These are phyloP conservation scores for Pyricularia pennisetigena DNA, from an alignment of 2,329 filamentous ascomycete species.

Conservation along the genomic window DNA sequence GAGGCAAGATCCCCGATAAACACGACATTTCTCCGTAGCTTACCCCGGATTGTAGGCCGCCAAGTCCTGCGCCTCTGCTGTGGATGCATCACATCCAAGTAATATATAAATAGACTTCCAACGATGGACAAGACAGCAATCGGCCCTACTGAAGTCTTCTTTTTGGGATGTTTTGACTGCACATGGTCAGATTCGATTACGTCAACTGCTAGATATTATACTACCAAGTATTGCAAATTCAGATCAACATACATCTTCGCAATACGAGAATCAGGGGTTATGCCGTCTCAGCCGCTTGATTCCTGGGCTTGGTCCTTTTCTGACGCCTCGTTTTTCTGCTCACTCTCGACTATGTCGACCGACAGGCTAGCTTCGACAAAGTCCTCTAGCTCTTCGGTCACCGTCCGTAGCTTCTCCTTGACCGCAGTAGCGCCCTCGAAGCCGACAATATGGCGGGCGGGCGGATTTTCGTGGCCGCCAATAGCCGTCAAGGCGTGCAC, in stretches of 20 bases:
- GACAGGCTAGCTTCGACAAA: constrained; percentile 85
- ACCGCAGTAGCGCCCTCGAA: constrained; percentile 79
- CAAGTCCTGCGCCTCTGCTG: not conserved
- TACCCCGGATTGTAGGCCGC: not conserved
- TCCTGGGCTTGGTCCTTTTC: constrained; percentile 17
- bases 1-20: not conserved
- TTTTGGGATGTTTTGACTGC: not conserved
- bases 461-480: constrained; percentile 91
- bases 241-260: not conserved
- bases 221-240: not conserved
- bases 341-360: constrained; percentile 63
- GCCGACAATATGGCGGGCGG: constrained; percentile 87
- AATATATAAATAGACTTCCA: not conserved
- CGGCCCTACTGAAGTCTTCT: not conserved
- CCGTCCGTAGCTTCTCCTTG: constrained; percentile 92
- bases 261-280: not conserved
- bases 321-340: constrained; percentile 41
- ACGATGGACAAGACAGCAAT: not conserved
- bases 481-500: constrained; percentile 87
- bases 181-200: not conserved
- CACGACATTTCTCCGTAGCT: not conserved
- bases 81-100: not conserved
- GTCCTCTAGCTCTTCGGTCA: constrained; percentile 92
- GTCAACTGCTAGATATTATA: not conserved
- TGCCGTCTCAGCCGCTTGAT: not conserved